Evolutionary conservation across 805 yeast species (phyloP).

Genomic region (Yarrowia keelungensis): DNA sequence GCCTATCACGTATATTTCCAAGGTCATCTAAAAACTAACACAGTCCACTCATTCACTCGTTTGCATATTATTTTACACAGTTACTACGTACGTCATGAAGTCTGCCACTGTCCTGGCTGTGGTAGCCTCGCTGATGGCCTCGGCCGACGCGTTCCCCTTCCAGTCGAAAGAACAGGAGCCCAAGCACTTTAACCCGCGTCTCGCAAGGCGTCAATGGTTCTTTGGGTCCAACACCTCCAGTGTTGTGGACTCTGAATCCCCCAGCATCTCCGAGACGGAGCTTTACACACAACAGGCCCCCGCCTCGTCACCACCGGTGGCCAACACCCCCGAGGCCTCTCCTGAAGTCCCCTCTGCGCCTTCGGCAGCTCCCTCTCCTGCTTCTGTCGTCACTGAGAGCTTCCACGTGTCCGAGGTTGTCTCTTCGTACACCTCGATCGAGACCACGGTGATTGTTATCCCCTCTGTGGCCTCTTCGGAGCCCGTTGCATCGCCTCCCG

Average conservation of each 20-base stretch:
- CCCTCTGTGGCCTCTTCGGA: constrained; percentile 13
- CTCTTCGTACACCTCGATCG: constrained; percentile 14
- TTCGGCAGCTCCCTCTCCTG: background rate
- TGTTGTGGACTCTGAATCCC: background rate
- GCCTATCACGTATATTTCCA: too few relatives aligned
- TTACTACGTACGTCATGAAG: constrained; percentile 26
- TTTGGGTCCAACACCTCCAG: constrained; percentile 23
- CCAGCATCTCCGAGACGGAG: constrained; percentile 33
- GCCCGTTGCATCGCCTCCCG: constrained; percentile 1
- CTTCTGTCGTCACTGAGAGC: background rate
- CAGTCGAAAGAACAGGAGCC: constrained; percentile 35
- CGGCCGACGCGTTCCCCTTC: constrained; percentile 35
- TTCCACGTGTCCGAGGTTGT: background rate
- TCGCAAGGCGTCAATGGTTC: constrained; percentile 29
- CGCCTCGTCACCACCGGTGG: background rate
- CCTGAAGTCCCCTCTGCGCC: constrained; percentile 10
- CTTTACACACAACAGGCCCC: constrained; percentile 26
- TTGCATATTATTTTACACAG: constrained; percentile 30
- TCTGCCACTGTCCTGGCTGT: constrained; percentile 19
- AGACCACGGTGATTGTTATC: constrained; percentile 18
- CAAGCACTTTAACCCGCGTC: constrained; percentile 37
- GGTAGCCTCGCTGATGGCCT: constrained; percentile 34
- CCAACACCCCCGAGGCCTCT: background rate
- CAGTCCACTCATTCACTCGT: constrained; percentile 39
- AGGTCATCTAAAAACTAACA: background rate